Conservation (phyloP, 768 basidiomycete genomes). For the Naganishia kalamii region DNA sequence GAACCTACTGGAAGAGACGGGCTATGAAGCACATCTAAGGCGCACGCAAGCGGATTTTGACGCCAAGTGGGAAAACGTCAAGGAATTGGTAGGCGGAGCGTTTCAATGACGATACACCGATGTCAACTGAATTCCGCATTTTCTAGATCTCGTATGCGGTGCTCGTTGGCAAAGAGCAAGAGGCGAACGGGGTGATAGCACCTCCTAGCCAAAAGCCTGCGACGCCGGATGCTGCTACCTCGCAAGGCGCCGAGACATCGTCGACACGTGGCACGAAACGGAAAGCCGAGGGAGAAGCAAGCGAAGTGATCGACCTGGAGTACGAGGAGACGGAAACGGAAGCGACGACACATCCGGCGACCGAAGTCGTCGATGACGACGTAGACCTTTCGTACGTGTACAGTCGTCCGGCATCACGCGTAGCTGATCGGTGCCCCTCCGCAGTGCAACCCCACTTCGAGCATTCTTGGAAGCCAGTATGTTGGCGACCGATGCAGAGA, state of each 20-base stretch:
- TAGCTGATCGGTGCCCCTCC: background rate
- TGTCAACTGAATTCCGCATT: background rate
- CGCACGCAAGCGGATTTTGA: slow-evolving; percentile 64
- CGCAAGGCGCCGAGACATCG: slow-evolving; percentile 1
- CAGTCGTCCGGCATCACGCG: background rate
- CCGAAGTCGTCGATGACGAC: background rate
- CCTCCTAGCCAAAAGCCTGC: background rate
- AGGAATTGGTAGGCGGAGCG: slow-evolving; percentile 54
- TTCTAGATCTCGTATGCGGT: slow-evolving; percentile 43
- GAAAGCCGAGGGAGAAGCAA: slow-evolving; percentile 8
- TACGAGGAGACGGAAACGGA: slow-evolving; percentile 35
- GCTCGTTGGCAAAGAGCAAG: slow-evolving; percentile 46
- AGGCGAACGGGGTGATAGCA: slow-evolving; percentile 32
- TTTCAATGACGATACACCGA: background rate
- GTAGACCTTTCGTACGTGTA: slow-evolving; percentile 1
- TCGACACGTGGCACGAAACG: slow-evolving; percentile 4
- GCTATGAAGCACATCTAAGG: slow-evolving; percentile 64
- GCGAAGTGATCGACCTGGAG: slow-evolving; percentile 34
- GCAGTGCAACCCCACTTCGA: slow-evolving; percentile 57
- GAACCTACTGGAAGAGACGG: slow-evolving; percentile 55
- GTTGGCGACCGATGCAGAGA: slow-evolving; percentile 72
- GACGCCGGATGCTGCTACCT: background rate
- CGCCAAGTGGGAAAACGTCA: slow-evolving; percentile 75
- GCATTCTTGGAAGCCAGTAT: slow-evolving; percentile 71
- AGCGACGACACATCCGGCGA: background rate